phyloP scores from a whole-genome alignment of 2,329 filamentous ascomycete genomes.

The Pestalotiopsis sp. region DNA sequence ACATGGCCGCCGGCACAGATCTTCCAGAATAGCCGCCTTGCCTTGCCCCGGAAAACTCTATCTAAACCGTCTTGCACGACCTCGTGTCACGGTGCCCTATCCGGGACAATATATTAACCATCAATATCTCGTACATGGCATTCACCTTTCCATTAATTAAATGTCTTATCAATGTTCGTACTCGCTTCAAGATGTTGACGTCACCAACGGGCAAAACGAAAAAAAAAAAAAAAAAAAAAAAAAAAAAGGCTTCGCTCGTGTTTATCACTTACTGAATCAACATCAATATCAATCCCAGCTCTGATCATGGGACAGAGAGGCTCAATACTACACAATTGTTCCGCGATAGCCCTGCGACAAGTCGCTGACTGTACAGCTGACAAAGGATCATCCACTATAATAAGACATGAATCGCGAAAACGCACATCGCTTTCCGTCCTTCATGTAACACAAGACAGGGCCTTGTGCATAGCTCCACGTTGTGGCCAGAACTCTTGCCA shows the following conservation, averaged over 20 bases:
- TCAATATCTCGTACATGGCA: too few relatives aligned
- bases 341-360: neutral
- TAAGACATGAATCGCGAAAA: neutral
- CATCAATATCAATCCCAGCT: neutral
- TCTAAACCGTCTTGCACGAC: too few relatives aligned
- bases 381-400: neutral
- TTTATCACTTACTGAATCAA: neutral
- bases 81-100: too few relatives aligned
- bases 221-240: neutral
- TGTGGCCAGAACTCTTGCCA: neutral
- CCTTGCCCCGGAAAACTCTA: too few relatives aligned
- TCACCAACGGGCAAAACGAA: neutral
- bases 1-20: too few relatives aligned
- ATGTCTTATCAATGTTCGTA: neutral
- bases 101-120: too few relatives aligned
- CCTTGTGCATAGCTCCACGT: neutral
- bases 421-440: neutral
- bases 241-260: neutral
- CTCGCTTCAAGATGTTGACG: neutral
- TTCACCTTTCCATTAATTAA: neutral
- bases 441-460: neutral
- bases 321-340: neutral
- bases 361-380: neutral
- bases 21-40: too few relatives aligned
- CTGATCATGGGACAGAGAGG: neutral